Evolutionary conservation across 345 rosid species (phyloP), one percentile per base, ranked within the genome.

Genomic region (Diplotaxis tenuifolia): DNA sequence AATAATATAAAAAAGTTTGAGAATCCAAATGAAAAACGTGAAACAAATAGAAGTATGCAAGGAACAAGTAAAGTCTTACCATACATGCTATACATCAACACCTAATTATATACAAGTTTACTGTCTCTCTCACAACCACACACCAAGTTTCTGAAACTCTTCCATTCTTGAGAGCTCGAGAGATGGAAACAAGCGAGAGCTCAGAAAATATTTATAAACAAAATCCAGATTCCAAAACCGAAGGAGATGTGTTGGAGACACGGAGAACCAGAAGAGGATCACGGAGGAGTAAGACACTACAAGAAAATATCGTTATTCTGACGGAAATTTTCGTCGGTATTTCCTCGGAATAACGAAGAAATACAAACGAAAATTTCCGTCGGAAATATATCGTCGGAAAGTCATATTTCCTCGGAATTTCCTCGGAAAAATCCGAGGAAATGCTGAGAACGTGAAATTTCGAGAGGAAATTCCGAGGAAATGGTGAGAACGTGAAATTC

Each of bases 131-230:
- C 22, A 7, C 75, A 62, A 29, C 7, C 8, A 28, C 21, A 34
- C 40, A 7, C 57, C 4, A 56, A 57, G 21, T 19, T 32, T 53
- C 63, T 19, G 2, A 61, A 34, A 22, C 62, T 75, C 55, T 10
- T 52, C n/a, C 21, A 86, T 78, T 82, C 80, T 3, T 82, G 69
- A 62, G 76, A 88, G 82, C 82, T 84, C 57, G 80, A 80, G 82
- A 74, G 36, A 74, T 66, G 78, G 78, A 84, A 73, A 82, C 79
- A 66, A 70, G 82, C 49, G 77, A 75, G 70, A 82, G 74, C 15
- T 74, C 62, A 38, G 32, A 75, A 19, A 23, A 52, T 21, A 34
- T 21, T 6, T 36, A 68, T 10, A 75, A 58, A 27, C 29, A 63
- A 22, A 80, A 64, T 40, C 79, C 42, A 80, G 65, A 68, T 72